Base-by-base conservation (phyloP, 106 monocot genomes). In the Platanthera guangdongensis region DNA sequence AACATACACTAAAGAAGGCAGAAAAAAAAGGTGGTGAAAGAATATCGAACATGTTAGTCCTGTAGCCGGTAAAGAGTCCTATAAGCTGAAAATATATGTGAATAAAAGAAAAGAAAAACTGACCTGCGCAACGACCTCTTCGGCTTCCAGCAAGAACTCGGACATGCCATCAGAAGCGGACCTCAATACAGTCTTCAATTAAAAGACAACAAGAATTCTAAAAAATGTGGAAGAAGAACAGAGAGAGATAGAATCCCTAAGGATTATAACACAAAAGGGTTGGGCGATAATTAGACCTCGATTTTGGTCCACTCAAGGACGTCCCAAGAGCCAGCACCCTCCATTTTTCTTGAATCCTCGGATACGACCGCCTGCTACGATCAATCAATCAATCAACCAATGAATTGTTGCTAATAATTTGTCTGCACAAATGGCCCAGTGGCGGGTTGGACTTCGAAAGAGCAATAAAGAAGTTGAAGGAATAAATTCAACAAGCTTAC, bases 281-380 rank as follows among this genome's bases (percentile, higher is more conserved):
- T 5, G 25, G 9, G 76, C 45, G 45, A 7, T 69, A 15, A 63
- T 19, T 13, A 59, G 47, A 89, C 94, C 74, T 87, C 87, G 73
- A 82, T 71, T 59, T 94, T 86, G 78, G 89, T 94, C 90, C 91
- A 91, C 60, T 94, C 94, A 63, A 94, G 84, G 82, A 81, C 83
- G 69, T 94, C 85, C 91, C 91, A 94, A 57, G 80, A 86, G 9
- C 78, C 86, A 67, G 82, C 83, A 68, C 84, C 88, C 9, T 90
- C 90, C 88, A 90, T 82, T 80, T 47, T 47, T 73, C 60, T 80
- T 28, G 46, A 57, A 16, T 51, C 59, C 71, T 54, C 2, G 22
- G 22, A 78, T 19, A 21, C 19, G 1, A 60, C 59, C 59, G 21
- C 59, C 55, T 10, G 25, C 9, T 65, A 30, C 32, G 32, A 59